Conservation (phyloP, 2,329 filamentous ascomycete species). For the Hymenoscyphus albidus region DNA sequence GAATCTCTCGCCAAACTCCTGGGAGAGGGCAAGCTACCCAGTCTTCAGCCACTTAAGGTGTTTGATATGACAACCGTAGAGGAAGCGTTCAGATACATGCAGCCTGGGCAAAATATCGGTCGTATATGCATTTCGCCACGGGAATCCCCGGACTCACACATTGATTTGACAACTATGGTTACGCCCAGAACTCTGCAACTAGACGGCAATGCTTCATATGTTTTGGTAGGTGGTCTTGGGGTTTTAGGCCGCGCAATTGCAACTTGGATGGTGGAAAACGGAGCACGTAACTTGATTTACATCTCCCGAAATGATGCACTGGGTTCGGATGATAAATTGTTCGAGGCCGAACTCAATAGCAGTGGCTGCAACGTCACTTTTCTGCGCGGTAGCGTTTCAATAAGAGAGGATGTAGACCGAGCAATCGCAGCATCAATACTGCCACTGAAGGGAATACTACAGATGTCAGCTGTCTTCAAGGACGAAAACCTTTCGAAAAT, state of each 20-base stretch:
- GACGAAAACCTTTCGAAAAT: conserved; percentile 20
- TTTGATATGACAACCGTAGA: conserved; percentile 36
- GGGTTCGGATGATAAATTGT: conserved; percentile 6
- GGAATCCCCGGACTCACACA: not conserved
- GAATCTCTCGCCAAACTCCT: not conserved
- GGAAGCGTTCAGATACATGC: conserved; percentile 32
- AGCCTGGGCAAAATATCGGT: conserved; percentile 40
- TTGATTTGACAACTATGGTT: not conserved
- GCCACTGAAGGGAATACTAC: conserved; percentile 22
- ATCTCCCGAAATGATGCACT: conserved; percentile 17
- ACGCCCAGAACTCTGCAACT: not conserved
- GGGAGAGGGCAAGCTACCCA: conserved; percentile 15
- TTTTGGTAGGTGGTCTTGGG: conserved; percentile 39
- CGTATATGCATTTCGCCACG: conserved; percentile 37
- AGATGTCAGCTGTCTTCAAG: conserved; percentile 27
- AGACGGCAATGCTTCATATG: conserved; percentile 29
- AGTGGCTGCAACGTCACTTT: not conserved
- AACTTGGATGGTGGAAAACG: conserved; percentile 36
- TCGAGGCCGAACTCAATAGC: conserved; percentile 5
- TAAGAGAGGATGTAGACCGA: conserved; percentile 8
- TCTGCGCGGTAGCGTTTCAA: not conserved
- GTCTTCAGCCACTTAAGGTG: conserved; percentile 27
- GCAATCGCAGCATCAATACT: not conserved
- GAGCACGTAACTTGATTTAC: conserved; percentile 28
- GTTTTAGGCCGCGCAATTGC: conserved; percentile 37